Base-by-base conservation (phyloP, 129 eudicot genomes). In the Solidago caesia region DNA sequence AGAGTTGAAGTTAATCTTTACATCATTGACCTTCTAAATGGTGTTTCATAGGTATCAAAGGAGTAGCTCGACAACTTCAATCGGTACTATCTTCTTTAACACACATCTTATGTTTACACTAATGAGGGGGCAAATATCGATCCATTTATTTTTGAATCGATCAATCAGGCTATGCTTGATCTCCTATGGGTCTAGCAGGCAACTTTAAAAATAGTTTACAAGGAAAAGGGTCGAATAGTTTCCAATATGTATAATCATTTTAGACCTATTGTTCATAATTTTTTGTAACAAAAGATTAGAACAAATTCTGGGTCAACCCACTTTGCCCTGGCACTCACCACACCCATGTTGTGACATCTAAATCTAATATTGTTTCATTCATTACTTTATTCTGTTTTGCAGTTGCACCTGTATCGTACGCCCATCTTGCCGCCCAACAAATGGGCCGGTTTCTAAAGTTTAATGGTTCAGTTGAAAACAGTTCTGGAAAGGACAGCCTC, bases 351-450 rank as follows among this genome's bases (percentile, higher is more conserved):
- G 39, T n/a, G 7, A 63, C 15, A 26, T 14, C 16, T 29, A 13
- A 26, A 61, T 7, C 13, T 29, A 41, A 3, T 64, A 6, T 5
- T 16, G 45, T 16, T 64, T 48, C 13, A 64, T 42, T 45, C 44
- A 41, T 44, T 46, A 64, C 62, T 51, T 11, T 64, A 5, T n/a
- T 10, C 14, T 72, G 43, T 62, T 8, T 82, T 49, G 76, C 88
- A 95, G 99, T 91, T 79, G 96, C 96, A 4, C 99, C 99, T 6
- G 67, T 95, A 69, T 82, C 87, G 25, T 95, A 95, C 69, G 99
- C 99, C 16, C 99, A 95, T 77, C 97, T 85, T 44, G 99, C 99
- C 21, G 99, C 99, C 60, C 82, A 68, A 52, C 99, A 95, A 85
- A 64, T 91, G 81, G 85, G 94, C n/a, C 93, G 87, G 83, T 91